These are phyloP conservation scores for Leccinum griseonigrum DNA, from an alignment of 1,284 basidiomycete genomes.

Conservation along the genomic window DNA sequence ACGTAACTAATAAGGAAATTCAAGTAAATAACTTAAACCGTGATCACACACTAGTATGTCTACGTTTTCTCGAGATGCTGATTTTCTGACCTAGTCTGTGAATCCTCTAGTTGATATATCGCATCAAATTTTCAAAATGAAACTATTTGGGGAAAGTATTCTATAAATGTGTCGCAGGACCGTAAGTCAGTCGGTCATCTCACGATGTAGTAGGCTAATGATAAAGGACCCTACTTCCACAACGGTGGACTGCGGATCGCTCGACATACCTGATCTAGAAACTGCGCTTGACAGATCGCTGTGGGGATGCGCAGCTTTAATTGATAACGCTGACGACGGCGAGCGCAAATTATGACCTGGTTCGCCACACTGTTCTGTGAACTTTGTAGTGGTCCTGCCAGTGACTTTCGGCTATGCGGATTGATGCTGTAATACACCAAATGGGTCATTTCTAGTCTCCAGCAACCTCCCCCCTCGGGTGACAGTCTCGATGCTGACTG, in stretches of 20 bases:
- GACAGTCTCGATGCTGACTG: too few relatives aligned
- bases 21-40: too few relatives aligned
- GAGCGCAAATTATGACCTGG: background rate
- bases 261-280: background rate
- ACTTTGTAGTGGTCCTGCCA: background rate
- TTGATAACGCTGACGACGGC: background rate
- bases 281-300: background rate
- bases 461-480: too few relatives aligned
- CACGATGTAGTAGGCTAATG: background rate
- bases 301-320: background rate
- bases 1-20: constrained; percentile 11
- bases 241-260: background rate
- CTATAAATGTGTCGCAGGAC: background rate
- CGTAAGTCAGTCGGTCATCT: background rate
- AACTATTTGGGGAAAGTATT: too few relatives aligned
- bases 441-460: too few relatives aligned
- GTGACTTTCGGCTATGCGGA: too few relatives aligned
- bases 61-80: too few relatives aligned
- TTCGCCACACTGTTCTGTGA: background rate
- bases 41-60: background rate
- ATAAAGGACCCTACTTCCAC: background rate
- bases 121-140: too few relatives aligned
- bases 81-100: too few relatives aligned
- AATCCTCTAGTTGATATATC: too few relatives aligned
- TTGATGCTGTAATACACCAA: too few relatives aligned